Percentiles rank a stretch among this genome's conserved stretches.
phyloP scores from a whole-genome alignment of 352 stramenopile species.

The Globisporangium parvum region DNA sequence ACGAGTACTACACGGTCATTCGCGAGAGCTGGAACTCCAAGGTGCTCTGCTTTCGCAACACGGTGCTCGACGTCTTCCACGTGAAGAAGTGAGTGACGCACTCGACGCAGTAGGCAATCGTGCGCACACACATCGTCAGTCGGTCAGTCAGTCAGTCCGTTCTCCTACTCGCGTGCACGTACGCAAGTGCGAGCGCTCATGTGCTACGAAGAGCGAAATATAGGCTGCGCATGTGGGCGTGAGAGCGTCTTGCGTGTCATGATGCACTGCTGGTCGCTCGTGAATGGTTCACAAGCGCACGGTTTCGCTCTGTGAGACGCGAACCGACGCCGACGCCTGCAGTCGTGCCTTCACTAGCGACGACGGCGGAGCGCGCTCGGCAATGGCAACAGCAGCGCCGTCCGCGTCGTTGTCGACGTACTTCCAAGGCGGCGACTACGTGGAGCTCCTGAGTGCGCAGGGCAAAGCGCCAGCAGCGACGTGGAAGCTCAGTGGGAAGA shows the following conservation, averaged over 20 bases:
- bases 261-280: too few relatives aligned
- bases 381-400: neutral
- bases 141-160: too few relatives aligned
- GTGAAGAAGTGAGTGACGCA: constrained; percentile 22
- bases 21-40: constrained; percentile 68
- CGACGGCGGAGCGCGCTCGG: neutral
- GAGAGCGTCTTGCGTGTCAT: too few relatives aligned
- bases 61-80: constrained; percentile 44
- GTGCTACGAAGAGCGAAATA: too few relatives aligned
- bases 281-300: too few relatives aligned
- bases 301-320: too few relatives aligned
- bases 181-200: too few relatives aligned
- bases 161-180: too few relatives aligned
- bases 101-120: neutral
- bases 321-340: neutral
- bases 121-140: too few relatives aligned
- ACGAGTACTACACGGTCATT: constrained; percentile 79
- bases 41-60: constrained; percentile 57
- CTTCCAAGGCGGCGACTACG: constrained; percentile 76
- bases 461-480: constrained; percentile 57
- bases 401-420: constrained; percentile 22
- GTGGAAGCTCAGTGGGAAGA: constrained; percentile 77
- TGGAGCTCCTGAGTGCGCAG: constrained; percentile 78
- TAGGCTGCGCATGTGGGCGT: too few relatives aligned
- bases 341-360: neutral